Conservation (phyloP, 352 stramenopile species). For the Pythium phragmitis region DNA sequence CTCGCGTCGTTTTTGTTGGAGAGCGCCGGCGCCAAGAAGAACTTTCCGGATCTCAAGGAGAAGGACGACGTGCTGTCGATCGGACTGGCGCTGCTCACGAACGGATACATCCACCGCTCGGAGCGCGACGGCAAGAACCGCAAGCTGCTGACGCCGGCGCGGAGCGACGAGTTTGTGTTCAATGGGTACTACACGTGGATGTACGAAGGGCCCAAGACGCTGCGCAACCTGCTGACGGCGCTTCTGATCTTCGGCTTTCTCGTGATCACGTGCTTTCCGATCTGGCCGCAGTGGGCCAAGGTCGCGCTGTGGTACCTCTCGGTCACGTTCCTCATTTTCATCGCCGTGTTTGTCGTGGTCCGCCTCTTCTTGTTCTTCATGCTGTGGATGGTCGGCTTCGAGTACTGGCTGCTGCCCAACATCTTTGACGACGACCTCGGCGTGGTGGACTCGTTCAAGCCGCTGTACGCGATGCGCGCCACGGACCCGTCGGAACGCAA, state of each 20-base stretch:
- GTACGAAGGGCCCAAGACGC: slow-evolving; percentile 97
- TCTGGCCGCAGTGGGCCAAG: slow-evolving; percentile 99
- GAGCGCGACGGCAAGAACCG: slow-evolving; percentile 86
- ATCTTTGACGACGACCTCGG: slow-evolving; percentile 98
- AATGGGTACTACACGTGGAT: slow-evolving; percentile 99
- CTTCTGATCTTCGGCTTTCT: slow-evolving; percentile 97
- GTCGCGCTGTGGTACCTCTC: slow-evolving; percentile 98
- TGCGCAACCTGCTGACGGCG: slow-evolving; percentile 97
- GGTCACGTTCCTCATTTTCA: slow-evolving; percentile 98
- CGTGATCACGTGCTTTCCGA: slow-evolving; percentile 97
- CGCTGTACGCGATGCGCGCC: slow-evolving; percentile 88
- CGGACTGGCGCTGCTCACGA: slow-evolving; percentile 67
- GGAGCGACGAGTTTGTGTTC: slow-evolving; percentile 92
- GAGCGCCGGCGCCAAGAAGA: slow-evolving; percentile 75
- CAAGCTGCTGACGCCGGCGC: slow-evolving; percentile 77
- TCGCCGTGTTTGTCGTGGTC: slow-evolving; percentile 96
- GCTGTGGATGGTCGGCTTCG: slow-evolving; percentile 94
- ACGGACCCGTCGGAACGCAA: slow-evolving; percentile 91
- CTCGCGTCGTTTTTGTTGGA: slow-evolving; percentile 83
- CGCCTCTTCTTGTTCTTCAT: slow-evolving; percentile 96
- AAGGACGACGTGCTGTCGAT: slow-evolving; percentile 81
- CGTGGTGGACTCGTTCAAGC: slow-evolving; percentile 98
- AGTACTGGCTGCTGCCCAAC: slow-evolving; percentile 99
- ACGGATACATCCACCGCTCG: slow-evolving; percentile 87
- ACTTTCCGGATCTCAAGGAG: slow-evolving; percentile 76